Evolutionary conservation across 176 grass and related monocot species (phyloP).

Genomic region (Triticum monococcum): DNA sequence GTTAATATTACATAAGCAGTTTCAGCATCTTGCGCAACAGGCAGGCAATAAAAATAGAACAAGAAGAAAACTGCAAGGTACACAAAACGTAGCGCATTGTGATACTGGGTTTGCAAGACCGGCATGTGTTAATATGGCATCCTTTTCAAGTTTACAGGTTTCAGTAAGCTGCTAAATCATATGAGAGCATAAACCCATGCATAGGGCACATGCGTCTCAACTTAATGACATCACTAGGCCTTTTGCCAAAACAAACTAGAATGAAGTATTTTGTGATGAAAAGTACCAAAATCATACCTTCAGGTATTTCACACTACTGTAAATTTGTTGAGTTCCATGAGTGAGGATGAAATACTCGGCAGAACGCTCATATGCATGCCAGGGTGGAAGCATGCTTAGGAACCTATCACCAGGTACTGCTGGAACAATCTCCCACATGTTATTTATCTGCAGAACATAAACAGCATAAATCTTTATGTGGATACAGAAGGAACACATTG

Average conservation of each 20-base stretch:
- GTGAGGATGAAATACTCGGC: constrained; percentile 87
- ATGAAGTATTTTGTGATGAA: constrained; percentile 12
- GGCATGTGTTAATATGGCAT: constrained; percentile 1
- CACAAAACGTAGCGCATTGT: constrained; percentile 5
- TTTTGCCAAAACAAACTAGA: neutral
- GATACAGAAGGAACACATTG: neutral
- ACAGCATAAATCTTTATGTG: constrained; percentile 3
- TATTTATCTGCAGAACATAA: constrained; percentile 63
- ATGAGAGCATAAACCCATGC: constrained; percentile 3
- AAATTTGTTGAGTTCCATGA: constrained; percentile 81
- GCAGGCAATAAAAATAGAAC: constrained; percentile 27
- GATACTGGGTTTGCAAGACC: neutral
- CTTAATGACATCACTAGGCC: neutral
- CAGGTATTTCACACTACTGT: constrained; percentile 75
- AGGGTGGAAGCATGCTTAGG: constrained; percentile 94
- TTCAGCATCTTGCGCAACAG: constrained; percentile 36
- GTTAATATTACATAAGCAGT: constrained; percentile 45
- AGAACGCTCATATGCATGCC: constrained; percentile 95
- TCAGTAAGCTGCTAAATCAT: constrained; percentile 17
- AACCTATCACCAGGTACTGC: constrained; percentile 80
- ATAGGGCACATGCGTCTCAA: neutral
- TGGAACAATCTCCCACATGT: constrained; percentile 86
- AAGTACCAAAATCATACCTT: constrained; percentile 48
- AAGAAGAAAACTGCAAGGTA: neutral
- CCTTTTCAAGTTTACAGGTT: neutral